These are phyloP conservation scores for Neostapfia colusana DNA, from an alignment of 176 grass and related monocot genomes.

Conservation along the genomic window DNA sequence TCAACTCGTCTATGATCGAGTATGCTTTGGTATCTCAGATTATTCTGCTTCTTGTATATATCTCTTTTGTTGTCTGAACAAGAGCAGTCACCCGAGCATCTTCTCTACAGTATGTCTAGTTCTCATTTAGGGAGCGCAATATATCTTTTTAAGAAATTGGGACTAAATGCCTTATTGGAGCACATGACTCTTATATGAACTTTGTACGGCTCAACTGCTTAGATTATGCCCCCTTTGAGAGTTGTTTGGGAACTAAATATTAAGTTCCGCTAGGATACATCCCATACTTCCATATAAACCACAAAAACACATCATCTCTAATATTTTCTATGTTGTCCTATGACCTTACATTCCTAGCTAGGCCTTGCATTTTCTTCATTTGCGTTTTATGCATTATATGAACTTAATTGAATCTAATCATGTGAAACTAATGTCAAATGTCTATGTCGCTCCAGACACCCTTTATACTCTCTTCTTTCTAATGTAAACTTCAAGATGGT, in stretches of 20 bases:
- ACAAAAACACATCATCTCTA: neutral
- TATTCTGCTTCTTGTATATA: constrained; percentile 6
- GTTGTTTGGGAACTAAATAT: neutral
- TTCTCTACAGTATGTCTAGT: neutral
- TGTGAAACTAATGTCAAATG: neutral
- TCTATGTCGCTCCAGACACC: neutral
- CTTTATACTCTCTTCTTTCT: neutral
- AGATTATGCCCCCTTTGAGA: neutral
- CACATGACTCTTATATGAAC: neutral
- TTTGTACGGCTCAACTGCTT: neutral
- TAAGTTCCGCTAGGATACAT: neutral
- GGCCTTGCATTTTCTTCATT: neutral
- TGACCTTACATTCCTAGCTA: neutral
- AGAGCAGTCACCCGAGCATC: neutral
- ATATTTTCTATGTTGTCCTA: neutral
- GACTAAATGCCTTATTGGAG: neutral
- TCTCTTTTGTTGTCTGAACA: neutral
- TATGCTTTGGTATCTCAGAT: constrained; percentile 1
- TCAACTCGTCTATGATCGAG: neutral
- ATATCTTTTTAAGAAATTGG: neutral
- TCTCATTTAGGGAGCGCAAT: neutral
- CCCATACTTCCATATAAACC: neutral
- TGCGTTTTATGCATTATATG: neutral
- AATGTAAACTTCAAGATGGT: neutral
- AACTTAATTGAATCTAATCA: neutral